These are phyloP conservation scores for Besnoitia besnoiti DNA, from an alignment of 169 alveolate species.

Conservation along the genomic window DNA sequence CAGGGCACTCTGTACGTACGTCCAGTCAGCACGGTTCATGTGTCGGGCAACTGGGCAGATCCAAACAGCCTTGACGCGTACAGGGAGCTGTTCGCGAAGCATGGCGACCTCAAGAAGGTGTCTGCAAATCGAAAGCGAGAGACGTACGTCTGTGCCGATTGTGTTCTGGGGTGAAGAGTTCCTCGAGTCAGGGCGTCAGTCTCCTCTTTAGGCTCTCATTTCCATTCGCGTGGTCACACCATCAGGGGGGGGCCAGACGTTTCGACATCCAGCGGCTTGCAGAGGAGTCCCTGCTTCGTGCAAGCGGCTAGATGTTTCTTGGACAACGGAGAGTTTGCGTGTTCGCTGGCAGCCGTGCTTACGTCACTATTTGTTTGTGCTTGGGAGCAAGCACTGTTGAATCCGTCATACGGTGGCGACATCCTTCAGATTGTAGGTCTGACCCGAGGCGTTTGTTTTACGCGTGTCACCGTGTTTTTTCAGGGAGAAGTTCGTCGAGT, in stretches of 20 bases:
- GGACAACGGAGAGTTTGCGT: background rate
- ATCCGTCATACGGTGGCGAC: too few relatives aligned
- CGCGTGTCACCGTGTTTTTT: background rate
- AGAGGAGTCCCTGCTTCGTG: background rate
- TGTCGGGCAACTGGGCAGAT: constrained; percentile 27
- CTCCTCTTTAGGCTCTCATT: background rate
- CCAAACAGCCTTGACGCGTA: constrained; percentile 72
- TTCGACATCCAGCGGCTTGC: background rate
- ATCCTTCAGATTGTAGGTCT: too few relatives aligned
- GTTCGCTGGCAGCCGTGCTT: background rate
- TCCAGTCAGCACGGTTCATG: constrained; percentile 44
- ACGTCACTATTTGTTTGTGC: too few relatives aligned
- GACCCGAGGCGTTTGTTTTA: too few relatives aligned
- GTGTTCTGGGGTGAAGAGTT: too few relatives aligned
- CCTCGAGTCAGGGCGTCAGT: background rate
- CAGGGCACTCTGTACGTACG: constrained; percentile 70
- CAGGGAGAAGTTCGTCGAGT: constrained; percentile 74
- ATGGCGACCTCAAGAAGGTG: constrained; percentile 72
- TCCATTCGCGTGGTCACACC: background rate
- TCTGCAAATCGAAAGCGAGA: constrained; percentile 71
- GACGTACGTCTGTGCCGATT: too few relatives aligned
- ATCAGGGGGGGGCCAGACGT: background rate
- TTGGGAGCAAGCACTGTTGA: too few relatives aligned
- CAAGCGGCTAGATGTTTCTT: background rate
- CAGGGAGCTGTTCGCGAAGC: constrained; percentile 62